Evolutionary conservation across 495 filamentous ascomycete genomes (phyloP), one percentile per base, ranked within the genome.

Genomic region (Annulohypoxylon nitens): DNA sequence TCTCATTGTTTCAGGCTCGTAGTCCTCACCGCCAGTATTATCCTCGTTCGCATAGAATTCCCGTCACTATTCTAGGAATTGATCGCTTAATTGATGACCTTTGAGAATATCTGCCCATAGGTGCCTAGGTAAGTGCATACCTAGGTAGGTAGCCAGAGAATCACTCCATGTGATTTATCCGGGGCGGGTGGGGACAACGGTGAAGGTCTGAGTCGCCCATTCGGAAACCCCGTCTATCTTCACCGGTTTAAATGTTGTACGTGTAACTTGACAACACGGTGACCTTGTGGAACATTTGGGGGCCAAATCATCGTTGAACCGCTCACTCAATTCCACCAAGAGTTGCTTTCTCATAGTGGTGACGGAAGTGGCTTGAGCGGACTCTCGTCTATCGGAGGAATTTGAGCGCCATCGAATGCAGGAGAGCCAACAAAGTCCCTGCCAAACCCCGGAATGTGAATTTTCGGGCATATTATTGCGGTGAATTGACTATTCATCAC

Each of bases 11-110:
- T 14, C 14, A 16, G 20, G 30, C 33, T 2, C 8, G 11, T 54
- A 12, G 41, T n/a, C 33, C 25, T 58, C 55, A 66, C 61, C 60
- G 66, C 66, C n/a, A 50, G 30, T 39, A n/a, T 23, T 57, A 14
- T 58, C 41, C 23, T 62, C 34, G 33, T 4, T 39, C 34, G 12
- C 36, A n/a, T 25, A 58, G 20, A 20, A 14, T 11, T 16, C 50
- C 30, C 23, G 25, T 16, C 12, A 33, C 14, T 54, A 30, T n/a
- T 33, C 0, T 2, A 47, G n/a, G 16, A 20, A 25, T 33, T 14
- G 25, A 26, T 30, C 16, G 26, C 11, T 58, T 10, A 11, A 20
- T 58, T 58, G 11, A 20, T 23, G 33, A 39, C 16, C 54, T 30
- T 39, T 3, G 23, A 25, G n/a, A 58, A 23, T 20, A 20, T 4